Evolutionary conservation across 2,329 filamentous ascomycete species (phyloP), one percentile per base, ranked within the genome.

Genomic region (Harringtonia lauricola): DNA sequence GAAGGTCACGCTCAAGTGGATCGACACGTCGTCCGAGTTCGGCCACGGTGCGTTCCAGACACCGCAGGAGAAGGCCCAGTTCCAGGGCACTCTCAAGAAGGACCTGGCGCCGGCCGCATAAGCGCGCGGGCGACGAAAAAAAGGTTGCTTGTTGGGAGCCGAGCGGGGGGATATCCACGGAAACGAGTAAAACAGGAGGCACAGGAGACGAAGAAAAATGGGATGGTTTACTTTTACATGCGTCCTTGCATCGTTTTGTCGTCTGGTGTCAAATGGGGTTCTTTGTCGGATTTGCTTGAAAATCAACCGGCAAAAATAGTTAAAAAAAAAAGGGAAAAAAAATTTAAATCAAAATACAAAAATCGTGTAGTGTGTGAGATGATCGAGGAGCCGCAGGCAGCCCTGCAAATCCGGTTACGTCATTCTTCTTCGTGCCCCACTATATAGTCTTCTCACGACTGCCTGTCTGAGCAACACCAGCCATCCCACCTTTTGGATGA

Each of bases 1-100:
- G 84, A 96, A 98, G 86, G 86, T 96, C 68, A 86, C 90, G 65
- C 86, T 98, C 76, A 98, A 98, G 76, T 98, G 92, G 92, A 98
- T 98, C 84, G 92, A 98, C 65, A 98, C 92, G 61, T 95, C 89
- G 52, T 95, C 89, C 75, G 94, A 98, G 80, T 98, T 98, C 71
- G 92, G 92, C 72, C 92, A 98, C 77, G 92, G 92, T 81, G 90
- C 88, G 63, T 98, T 94, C 87, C 92, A 98, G 79, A 98, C 92
- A 54, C 76, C 83, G 56, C 84, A 86, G 64, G 92, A 98, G 85
- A 98, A 98, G 88, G 86, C 85, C 75, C 81, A 87, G 67, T 92
- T 87, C 79, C 70, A 95, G 72, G 92, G 92, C 75, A 94, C 88
- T 48, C 87, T 98, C 86, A 98, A 98, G 88, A 98, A 96, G 87